A percentile compares a stretch with the other conserved stretches of the same genome.
These are phyloP conservation scores for Aspergillus sp. DNA, from an alignment of 2,329 filamentous ascomycete species.

Conservation along the genomic window DNA sequence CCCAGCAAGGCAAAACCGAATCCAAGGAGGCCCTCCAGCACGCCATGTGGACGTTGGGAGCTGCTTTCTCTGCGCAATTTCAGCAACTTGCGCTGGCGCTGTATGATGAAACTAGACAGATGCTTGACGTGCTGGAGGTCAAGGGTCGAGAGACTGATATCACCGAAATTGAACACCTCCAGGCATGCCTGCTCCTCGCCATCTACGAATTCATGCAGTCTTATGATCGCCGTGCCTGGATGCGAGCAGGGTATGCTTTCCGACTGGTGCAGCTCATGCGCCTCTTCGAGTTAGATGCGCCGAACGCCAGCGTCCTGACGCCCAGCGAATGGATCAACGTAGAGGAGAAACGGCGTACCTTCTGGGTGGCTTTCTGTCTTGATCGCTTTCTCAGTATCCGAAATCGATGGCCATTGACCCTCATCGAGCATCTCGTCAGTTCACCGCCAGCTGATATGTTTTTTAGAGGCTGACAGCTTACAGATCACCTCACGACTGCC, in stretches of 20 bases:
- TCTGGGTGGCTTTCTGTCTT: constrained; percentile 6
- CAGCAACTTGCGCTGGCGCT: background rate
- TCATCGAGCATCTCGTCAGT: background rate
- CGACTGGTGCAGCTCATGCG: background rate
- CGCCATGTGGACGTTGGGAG: constrained; percentile 11
- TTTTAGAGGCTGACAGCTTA: background rate
- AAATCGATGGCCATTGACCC: background rate
- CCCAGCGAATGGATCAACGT: background rate
- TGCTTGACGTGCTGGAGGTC: background rate
- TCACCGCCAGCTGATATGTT: no score
- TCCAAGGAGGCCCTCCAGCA: constrained; percentile 1
- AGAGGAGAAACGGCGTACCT: constrained; percentile 3
- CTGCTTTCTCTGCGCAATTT: constrained; percentile 9
- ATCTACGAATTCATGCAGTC: background rate
- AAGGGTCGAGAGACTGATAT: background rate
- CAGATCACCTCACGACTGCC: constrained; percentile 1
- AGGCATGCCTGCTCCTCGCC: background rate
- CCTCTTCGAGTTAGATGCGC: background rate
- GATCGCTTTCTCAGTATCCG: constrained; percentile 1
- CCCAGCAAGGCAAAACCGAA: background rate
- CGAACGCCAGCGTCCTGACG: background rate
- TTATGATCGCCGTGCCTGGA: background rate
- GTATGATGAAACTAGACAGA: background rate
- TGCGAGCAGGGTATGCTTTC: background rate
- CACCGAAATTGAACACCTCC: background rate